phyloP scores from a whole-genome alignment of 2,329 filamentous ascomycete genomes.

The Penicillium hesseltinei region DNA sequence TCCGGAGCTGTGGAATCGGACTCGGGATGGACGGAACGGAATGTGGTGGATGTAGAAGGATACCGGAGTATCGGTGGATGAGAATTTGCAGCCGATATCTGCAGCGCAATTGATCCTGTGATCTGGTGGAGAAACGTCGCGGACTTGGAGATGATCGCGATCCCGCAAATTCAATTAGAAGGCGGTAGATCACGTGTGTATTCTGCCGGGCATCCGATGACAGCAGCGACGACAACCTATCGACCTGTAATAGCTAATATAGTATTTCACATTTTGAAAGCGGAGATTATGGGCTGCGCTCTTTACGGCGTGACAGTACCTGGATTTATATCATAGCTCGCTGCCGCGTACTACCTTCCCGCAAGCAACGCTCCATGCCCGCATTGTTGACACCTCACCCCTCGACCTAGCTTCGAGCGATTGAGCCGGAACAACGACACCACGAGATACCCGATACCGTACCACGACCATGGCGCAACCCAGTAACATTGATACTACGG shows the following conservation, averaged over 20 bases:
- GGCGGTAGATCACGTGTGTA: slow-evolving; percentile 37
- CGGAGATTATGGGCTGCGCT: slow-evolving; percentile 9
- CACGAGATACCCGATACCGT: neutral
- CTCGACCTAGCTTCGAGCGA: slow-evolving; percentile 3
- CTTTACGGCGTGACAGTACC: slow-evolving; percentile 3
- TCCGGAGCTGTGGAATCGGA: neutral
- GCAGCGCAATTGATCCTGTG: neutral
- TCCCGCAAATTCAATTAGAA: slow-evolving; percentile 14
- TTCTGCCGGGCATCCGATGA: slow-evolving; percentile 19
- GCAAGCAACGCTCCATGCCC: neutral
- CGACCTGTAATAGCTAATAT: slow-evolving; percentile 1
- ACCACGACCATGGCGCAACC: slow-evolving; percentile 35
- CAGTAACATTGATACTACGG: slow-evolving; percentile 55
- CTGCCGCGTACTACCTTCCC: neutral
- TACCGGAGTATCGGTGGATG: neutral
- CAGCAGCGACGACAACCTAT: slow-evolving; percentile 15
- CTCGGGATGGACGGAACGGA: neutral
- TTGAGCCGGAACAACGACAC: slow-evolving; percentile 5
- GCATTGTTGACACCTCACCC: slow-evolving; percentile 6
- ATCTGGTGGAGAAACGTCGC: neutral
- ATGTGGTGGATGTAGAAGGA: neutral
- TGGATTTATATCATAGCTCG: neutral
- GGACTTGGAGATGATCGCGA: slow-evolving; percentile 1
- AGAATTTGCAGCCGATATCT: neutral
- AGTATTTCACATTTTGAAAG: neutral